A percentile compares a stretch with the other conserved stretches of the same genome.
Conservation (phyloP, 1,284 basidiomycete genomes). For the Coniferiporia sulphurascens region DNA sequence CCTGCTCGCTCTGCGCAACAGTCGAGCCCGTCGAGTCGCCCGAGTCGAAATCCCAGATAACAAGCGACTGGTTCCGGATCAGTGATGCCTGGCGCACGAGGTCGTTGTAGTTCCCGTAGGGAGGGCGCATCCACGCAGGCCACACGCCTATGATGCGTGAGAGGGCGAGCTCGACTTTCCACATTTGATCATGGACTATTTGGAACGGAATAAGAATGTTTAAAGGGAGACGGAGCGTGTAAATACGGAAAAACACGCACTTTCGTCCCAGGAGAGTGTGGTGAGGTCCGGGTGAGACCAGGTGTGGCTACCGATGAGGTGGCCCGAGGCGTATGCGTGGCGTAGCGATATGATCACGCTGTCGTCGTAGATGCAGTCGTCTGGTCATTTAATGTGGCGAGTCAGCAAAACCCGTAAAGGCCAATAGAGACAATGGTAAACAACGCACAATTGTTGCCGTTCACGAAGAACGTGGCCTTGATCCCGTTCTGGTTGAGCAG, state of each 20-base stretch:
- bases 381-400: slow-evolving; percentile 20
- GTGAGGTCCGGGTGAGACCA: slow-evolving; percentile 16
- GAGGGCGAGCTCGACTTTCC: slow-evolving; percentile 44
- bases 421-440: slow-evolving; percentile 23
- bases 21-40: slow-evolving; percentile 35
- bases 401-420: background rate
- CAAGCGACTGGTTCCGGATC: slow-evolving; percentile 35
- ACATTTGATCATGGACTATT: slow-evolving; percentile 33
- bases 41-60: slow-evolving; percentile 40
- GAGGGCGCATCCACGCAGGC: slow-evolving; percentile 44
- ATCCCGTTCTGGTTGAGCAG: slow-evolving; percentile 26
- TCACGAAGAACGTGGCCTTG: slow-evolving; percentile 41
- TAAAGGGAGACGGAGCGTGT: background rate
- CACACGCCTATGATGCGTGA: slow-evolving; percentile 42
- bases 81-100: slow-evolving; percentile 39
- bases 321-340: slow-evolving; percentile 29
- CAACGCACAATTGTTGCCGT: slow-evolving; percentile 15
- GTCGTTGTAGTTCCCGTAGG: slow-evolving; percentile 49
- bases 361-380: slow-evolving; percentile 38
- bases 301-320: slow-evolving; percentile 17
- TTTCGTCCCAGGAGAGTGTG: slow-evolving; percentile 12
- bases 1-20: slow-evolving; percentile 27
- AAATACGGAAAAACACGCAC: background rate
- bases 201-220: too few species aligned
- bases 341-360: slow-evolving; percentile 31